Base-by-base conservation (phyloP, 257 asterid genomes). In the Ajuga chamaepitys region DNA sequence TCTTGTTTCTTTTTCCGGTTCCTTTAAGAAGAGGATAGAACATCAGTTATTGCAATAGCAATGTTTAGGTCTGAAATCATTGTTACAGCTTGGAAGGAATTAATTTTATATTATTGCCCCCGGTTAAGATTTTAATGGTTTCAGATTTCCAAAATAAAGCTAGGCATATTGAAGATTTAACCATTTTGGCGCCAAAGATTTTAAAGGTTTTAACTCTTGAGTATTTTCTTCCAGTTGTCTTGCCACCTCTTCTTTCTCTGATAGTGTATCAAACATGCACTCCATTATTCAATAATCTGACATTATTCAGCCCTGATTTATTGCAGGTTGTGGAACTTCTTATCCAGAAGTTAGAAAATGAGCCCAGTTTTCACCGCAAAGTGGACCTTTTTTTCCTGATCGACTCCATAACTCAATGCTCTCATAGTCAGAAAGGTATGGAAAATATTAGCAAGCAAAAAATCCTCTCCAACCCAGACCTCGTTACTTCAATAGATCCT, bases 381-480 rank as follows among this genome's bases (percentile, higher is more conserved):
- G 96, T 93, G 67, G 99, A 89, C 82, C 75, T 93, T 50, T 88
- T 93, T 76, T 93, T 89, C 68, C 88, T 93, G 37, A 97, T 93
- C 47, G 99, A 93, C 79, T 93, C 99, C 41, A 89, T 93, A 69
- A 93, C 99, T 40, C 99, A 93, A 75, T 86, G 96, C 78, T 93
- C 99, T 63, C 96, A 93, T 74, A 82, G 89, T 77, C 97, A 89
- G 74, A 87, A 80, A 93, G 99, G 99, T 93, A 75, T 13, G 53
- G 16, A 24, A 42, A 58, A 20, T 16, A 25, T 59, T 32, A 25
- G 17, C 41, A 53, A 7, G 20, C 7, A 14, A 21, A 37, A 37
- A 4, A 24, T 47, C 34, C 63, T 53, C 37, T 25, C 44, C 45
- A 59, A 30, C 18, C 41, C 46, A 18, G 40, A 55, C 44, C 47